A percentile compares a stretch with the other conserved stretches of the same genome.
These are phyloP conservation scores for Heracleum sosnowskyi DNA, from an alignment of 129 eudicot species.

Conservation along the genomic window DNA sequence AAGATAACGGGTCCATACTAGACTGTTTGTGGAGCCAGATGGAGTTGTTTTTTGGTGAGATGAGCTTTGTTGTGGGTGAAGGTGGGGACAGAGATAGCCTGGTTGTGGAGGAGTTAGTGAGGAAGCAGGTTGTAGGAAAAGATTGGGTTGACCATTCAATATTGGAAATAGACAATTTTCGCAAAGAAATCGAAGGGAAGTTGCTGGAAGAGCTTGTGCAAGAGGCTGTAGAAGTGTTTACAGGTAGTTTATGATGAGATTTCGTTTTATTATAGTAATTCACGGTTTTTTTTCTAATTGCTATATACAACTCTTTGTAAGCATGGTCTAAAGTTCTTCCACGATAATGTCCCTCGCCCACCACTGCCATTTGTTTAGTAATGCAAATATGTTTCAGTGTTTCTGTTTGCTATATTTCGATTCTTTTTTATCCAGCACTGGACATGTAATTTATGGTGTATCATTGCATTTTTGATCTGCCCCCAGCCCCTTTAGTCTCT, in stretches of 20 bases:
- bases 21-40: constrained; percentile 66
- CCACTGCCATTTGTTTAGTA: constrained; percentile 4
- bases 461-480: background rate
- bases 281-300: constrained; percentile 5
- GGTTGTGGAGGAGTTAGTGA: constrained; percentile 71
- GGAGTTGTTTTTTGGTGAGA: constrained; percentile 53
- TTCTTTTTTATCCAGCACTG: background rate
- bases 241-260: constrained; percentile 37
- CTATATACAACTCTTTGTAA: constrained; percentile 21
- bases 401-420: background rate
- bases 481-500: background rate
- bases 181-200: constrained; percentile 74
- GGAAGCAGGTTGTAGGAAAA: constrained; percentile 73
- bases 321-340: constrained; percentile 16
- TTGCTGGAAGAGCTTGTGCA: constrained; percentile 77
- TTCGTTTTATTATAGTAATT: background rate
- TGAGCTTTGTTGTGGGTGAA: constrained; percentile 29
- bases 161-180: constrained; percentile 45
- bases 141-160: constrained; percentile 62
- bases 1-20: constrained; percentile 19
- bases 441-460: background rate
- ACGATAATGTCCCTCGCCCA: background rate
- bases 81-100: constrained; percentile 45
- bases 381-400: background rate
- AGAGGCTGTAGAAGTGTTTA: constrained; percentile 60